Evolutionary conservation across 768 basidiomycete species (phyloP), one percentile per base, ranked within the genome.

Genomic region (Agaricus blazei): DNA sequence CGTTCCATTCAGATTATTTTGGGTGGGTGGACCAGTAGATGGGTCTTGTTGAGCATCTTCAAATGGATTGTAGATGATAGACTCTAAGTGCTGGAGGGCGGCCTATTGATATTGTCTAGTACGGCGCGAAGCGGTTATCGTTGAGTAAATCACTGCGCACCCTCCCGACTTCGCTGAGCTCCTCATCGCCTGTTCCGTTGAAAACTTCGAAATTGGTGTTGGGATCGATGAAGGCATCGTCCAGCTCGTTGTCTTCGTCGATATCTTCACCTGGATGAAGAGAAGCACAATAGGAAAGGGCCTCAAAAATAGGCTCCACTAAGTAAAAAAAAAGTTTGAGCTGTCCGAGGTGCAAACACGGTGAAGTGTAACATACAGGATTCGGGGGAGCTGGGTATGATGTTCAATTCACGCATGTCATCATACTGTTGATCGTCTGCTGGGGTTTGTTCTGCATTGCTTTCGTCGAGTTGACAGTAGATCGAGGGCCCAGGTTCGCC

Each of bases 391-490:
- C 77, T 70, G 1, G 95, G 90, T 12, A 85, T 73, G 63, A 99
- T 87, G 61, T 69, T 80, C 52, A 99, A 75, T 65, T 98, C 96
- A 51, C 89, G 78, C 83, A 95, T 86, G 7, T 81, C 77, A 8
- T 64, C 62, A 45, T 70, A 67, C 49, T 69, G 72, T 27, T 75
- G 72, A 11, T 72, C 70, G 3, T 60, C 65, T 4, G 41, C 68
- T 59, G 53, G 75, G 36, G 74, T 75, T 27, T 67, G 68, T 29
- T 77, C 69, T 29, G 71, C 70, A 9, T 48, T 62, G 48, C 65
- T 64, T 58, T 92, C 92, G 62, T 97, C 95, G 9, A 98, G 80
- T 62, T 99, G 97, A 66, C 94, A 97, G 69, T 98, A 98, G 65
- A 98, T 80, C 6, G 84, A 87, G 3, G 90, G 85, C 0, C 75